phyloP scores from a whole-genome alignment of 2,329 filamentous ascomycete species.

The Calonectria henricotiae region DNA sequence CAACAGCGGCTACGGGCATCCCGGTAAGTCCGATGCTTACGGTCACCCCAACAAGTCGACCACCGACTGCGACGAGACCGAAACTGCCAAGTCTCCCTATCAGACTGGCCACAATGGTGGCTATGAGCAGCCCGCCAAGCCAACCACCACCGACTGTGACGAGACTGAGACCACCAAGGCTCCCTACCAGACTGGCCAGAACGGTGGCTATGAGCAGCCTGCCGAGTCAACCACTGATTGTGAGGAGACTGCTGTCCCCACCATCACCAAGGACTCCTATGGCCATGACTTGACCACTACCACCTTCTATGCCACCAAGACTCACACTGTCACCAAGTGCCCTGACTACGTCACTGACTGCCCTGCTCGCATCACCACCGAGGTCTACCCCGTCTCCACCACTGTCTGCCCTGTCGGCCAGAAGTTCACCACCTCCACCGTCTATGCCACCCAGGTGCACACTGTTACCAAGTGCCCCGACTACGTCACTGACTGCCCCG shows the following conservation, averaged over 20 bases:
- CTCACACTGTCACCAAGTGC: constrained; percentile 7
- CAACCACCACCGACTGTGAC: neutral
- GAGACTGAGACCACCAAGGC: neutral
- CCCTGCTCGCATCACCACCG: neutral
- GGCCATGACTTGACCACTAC: neutral
- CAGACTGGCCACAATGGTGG: neutral
- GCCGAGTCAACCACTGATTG: neutral
- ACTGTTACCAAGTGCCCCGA: constrained; percentile 2
- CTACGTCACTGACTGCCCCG: neutral
- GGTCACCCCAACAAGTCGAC: neutral
- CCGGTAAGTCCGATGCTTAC: neutral
- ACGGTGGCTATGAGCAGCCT: neutral
- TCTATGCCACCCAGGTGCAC: neutral
- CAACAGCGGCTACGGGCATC: neutral
- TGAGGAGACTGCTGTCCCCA: neutral
- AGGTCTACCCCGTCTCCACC: neutral
- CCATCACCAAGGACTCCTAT: neutral
- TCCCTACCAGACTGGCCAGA: neutral
- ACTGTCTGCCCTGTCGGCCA: constrained; percentile 4
- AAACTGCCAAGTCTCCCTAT: neutral
- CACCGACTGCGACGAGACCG: neutral
- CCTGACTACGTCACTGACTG: neutral
- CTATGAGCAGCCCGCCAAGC: neutral
- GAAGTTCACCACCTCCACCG: neutral
- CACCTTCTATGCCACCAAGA: neutral